Conservation (phyloP, 1,284 basidiomycete genomes). For the Ceratobasidium sp. region DNA sequence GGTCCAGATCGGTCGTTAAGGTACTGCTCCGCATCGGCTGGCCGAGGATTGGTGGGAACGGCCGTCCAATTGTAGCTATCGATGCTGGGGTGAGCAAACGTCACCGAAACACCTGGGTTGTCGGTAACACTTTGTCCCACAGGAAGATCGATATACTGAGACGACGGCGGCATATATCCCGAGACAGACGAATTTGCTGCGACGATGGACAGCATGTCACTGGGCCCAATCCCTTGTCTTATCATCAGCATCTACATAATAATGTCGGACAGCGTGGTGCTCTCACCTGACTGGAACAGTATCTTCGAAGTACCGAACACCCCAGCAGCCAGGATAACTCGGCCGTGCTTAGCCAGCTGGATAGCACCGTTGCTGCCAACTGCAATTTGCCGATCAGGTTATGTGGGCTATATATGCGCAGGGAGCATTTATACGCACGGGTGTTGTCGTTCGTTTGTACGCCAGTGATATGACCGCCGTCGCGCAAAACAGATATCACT, state of each 20-base stretch:
- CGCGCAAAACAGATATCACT: conserved; percentile 63
- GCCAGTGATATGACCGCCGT: conserved; percentile 63
- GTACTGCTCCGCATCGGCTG: conserved; percentile 64
- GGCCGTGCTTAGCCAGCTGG: conserved; percentile 63
- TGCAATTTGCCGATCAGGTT: too few relatives aligned
- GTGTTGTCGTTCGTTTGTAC: conserved; percentile 66
- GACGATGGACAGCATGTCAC: conserved; percentile 64
- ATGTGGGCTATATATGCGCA: too few relatives aligned
- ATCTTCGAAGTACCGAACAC: conserved; percentile 62
- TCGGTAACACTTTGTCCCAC: conserved; percentile 62
- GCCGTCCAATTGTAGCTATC: conserved; percentile 64
- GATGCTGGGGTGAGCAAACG: conserved; percentile 67
- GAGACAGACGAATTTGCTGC: conserved; percentile 56
- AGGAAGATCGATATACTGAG: conserved; percentile 66
- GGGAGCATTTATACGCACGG: neutral
- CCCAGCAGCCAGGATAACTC: conserved; percentile 67
- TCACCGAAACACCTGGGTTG: conserved; percentile 69
- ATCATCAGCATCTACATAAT: too few relatives aligned
- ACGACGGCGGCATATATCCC: conserved; percentile 58
- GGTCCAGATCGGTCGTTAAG: conserved; percentile 60
- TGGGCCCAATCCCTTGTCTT: conserved; percentile 68
- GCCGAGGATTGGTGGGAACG: conserved; percentile 61
- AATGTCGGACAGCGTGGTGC: neutral
- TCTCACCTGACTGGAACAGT: conserved; percentile 58
- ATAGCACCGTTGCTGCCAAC: conserved; percentile 62